A percentile compares a stretch with the other conserved stretches of the same genome.
phyloP scores from a whole-genome alignment of 768 basidiomycete species.

The Boletus rex-veris region DNA sequence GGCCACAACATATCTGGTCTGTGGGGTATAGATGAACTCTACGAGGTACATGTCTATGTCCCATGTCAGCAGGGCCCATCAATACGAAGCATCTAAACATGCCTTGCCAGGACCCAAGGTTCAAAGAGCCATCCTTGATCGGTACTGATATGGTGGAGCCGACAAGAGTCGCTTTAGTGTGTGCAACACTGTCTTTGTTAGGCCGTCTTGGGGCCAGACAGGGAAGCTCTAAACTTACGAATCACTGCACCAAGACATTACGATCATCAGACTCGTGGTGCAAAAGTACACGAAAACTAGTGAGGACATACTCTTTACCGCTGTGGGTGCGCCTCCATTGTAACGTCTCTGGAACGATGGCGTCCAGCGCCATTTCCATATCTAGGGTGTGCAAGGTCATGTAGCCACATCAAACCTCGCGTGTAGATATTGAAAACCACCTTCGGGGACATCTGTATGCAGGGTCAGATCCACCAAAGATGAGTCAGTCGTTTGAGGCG shows the following conservation, averaged over 20 bases:
- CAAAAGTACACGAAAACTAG: not conserved
- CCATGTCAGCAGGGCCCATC: not conserved
- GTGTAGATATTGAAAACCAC: constrained; percentile 19
- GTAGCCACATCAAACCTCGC: constrained; percentile 24
- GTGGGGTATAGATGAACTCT: constrained; percentile 72
- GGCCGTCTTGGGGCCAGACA: not conserved
- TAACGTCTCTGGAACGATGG: constrained; percentile 79
- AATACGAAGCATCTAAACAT: constrained; percentile 10
- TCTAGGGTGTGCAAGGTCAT: constrained; percentile 48
- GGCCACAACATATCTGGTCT: constrained; percentile 70
- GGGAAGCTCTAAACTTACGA: constrained; percentile 48
- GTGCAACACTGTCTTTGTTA: constrained; percentile 61
- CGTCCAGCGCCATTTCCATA: constrained; percentile 93
- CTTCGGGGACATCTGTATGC: constrained; percentile 42
- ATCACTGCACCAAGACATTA: constrained; percentile 46
- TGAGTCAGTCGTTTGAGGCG: not conserved
- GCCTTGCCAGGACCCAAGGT: constrained; percentile 95
- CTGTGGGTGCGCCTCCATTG: constrained; percentile 87
- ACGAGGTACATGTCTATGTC: constrained; percentile 74
- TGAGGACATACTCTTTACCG: constrained; percentile 69
- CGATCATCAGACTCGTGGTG: not conserved
- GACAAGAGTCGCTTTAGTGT: constrained; percentile 85
- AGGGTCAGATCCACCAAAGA: constrained; percentile 6
- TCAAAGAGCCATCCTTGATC: constrained; percentile 73
- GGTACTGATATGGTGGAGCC: constrained; percentile 82